Percentiles rank a stretch among this genome's conserved stretches.
These are phyloP conservation scores for Ascochyta fabae DNA, from an alignment of 2,329 filamentous ascomycete genomes.

Conservation along the genomic window DNA sequence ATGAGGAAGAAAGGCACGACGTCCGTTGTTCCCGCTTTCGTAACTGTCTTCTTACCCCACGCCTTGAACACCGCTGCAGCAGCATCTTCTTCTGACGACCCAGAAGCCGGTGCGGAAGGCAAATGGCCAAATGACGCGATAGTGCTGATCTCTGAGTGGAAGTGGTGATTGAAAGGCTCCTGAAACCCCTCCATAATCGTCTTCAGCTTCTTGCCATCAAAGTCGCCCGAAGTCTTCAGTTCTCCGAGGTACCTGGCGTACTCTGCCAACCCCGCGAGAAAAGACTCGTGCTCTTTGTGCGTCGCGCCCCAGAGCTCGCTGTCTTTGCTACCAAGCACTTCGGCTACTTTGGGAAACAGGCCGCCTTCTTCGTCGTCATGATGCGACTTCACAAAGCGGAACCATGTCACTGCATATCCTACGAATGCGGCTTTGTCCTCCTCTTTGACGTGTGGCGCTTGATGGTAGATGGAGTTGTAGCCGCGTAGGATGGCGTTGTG, in stretches of 20 bases:
- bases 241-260: constrained; percentile 35
- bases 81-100: constrained; percentile 51
- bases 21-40: constrained; percentile 64
- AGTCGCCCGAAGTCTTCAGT: constrained; percentile 27
- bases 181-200: constrained; percentile 40
- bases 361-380: constrained; percentile 48
- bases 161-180: constrained; percentile 37
- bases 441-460: constrained; percentile 42
- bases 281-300: constrained; percentile 44
- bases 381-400: constrained; percentile 44
- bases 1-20: constrained; percentile 70
- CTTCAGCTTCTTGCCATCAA: constrained; percentile 33
- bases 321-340: constrained; percentile 32
- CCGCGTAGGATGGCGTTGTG: constrained; percentile 51
- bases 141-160: constrained; percentile 44
- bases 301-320: constrained; percentile 38
- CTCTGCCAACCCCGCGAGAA: constrained; percentile 33
- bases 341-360: constrained; percentile 45
- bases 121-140: constrained; percentile 52
- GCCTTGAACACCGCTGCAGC: constrained; percentile 62
- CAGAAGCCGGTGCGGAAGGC: constrained; percentile 57
- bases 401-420: constrained; percentile 46
- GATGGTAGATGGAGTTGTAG: constrained; percentile 51
- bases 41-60: constrained; percentile 70
- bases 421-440: constrained; percentile 46